Evolutionary conservation across 805 yeast species (phyloP).

Genomic region (Blastobotrys americana): DNA sequence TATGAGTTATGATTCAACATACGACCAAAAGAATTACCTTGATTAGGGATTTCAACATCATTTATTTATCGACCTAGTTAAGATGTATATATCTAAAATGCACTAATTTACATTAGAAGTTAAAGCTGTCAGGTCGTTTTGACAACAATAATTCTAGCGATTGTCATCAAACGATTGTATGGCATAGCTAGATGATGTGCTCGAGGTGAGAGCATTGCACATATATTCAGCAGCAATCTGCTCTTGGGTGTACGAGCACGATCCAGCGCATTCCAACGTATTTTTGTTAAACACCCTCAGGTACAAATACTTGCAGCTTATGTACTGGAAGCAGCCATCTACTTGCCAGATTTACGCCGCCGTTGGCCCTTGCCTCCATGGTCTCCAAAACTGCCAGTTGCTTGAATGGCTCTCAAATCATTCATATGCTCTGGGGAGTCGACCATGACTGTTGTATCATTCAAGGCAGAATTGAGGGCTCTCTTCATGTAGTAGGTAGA

Average conservation of each 20-base stretch:
- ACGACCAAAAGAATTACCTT: constrained; percentile 2
- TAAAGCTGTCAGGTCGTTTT: too few relatives aligned
- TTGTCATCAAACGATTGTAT: too few relatives aligned
- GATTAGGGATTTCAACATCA: constrained; percentile 4
- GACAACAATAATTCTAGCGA: too few relatives aligned
- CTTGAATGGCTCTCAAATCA: not conserved
- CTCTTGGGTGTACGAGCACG: not conserved
- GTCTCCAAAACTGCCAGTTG: too few relatives aligned
- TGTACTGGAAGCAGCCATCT: too few relatives aligned
- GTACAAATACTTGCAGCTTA: too few relatives aligned
- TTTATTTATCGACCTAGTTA: constrained; percentile 2
- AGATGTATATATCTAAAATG: not conserved
- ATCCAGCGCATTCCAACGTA: too few relatives aligned
- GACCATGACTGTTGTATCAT: not conserved
- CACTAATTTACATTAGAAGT: too few relatives aligned
- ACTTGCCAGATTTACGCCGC: too few relatives aligned
- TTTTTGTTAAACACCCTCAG: too few relatives aligned
- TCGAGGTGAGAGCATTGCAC: not conserved
- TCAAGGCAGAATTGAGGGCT: constrained; percentile 13
- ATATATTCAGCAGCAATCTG: not conserved
- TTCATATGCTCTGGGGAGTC: not conserved
- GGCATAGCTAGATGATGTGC: too few relatives aligned
- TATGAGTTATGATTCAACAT: not conserved
- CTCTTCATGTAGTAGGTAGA: constrained; percentile 15
- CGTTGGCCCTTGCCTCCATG: too few relatives aligned